These are phyloP conservation scores for Aureobasidium namibiae DNA, from an alignment of 2,329 filamentous ascomycete genomes.

Conservation along the genomic window DNA sequence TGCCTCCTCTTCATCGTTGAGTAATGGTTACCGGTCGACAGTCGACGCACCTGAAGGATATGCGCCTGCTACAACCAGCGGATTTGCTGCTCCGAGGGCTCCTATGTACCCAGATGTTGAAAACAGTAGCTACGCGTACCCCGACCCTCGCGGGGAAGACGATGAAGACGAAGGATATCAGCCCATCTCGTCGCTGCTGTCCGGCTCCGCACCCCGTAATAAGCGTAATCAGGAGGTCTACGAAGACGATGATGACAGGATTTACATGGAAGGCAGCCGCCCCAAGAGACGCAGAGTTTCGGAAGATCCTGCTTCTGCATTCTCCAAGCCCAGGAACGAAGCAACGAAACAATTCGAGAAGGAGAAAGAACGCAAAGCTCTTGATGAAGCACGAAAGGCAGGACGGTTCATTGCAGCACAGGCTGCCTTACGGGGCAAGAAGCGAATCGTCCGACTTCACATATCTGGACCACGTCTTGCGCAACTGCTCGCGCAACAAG, in stretches of 20 bases:
- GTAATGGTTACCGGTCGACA: conserved; percentile 8
- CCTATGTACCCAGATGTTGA: conserved; percentile 25
- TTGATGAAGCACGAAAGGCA: conserved; percentile 33
- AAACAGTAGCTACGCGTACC: conserved; percentile 19
- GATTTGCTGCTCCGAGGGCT: conserved; percentile 20
- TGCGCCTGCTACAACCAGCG: conserved; percentile 22
- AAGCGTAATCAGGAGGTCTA: conserved; percentile 20
- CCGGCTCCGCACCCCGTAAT: conserved; percentile 15
- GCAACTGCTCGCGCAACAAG: conserved; percentile 26
- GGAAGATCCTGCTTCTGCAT: conserved; percentile 16
- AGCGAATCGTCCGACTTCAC: conserved; percentile 34
- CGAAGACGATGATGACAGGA: conserved; percentile 25
- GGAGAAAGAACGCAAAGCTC: conserved; percentile 34
- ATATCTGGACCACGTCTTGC: conserved; percentile 31
- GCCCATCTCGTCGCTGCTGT: conserved; percentile 12
- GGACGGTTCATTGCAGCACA: conserved; percentile 39
- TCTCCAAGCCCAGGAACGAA: conserved; percentile 29
- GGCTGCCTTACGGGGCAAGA: conserved; percentile 38
- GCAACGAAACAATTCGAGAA: conserved; percentile 41
- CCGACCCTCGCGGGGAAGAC: conserved; percentile 21
- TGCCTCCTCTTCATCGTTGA: not conserved
- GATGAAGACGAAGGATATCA: conserved; percentile 21
- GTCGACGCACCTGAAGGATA: conserved; percentile 23
- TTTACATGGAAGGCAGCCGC: conserved; percentile 27
- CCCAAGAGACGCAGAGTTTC: conserved; percentile 27